Base-by-base conservation (phyloP, 352 stramenopile species). In the Phytophthora pistaciae region DNA sequence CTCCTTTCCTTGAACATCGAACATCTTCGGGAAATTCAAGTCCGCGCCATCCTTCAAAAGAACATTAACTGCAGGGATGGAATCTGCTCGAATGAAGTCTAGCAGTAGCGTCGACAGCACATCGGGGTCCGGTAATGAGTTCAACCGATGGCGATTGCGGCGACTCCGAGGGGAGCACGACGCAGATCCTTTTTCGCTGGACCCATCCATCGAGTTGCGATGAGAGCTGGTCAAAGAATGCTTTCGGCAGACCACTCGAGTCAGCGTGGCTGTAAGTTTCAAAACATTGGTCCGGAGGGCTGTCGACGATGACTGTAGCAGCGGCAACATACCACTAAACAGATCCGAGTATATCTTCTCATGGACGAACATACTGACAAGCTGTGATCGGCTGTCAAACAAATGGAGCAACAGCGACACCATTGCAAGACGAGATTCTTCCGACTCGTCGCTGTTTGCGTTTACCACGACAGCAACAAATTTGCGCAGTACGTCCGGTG, bases 41-140 rank as follows among this genome's bases (percentile, higher is more conserved):
- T 94, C 86, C 3, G 85, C 87, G 8, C 89, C 89, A 60, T 96
- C 89, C 55, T 92, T 91, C 23, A 96, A 68, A 27, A 95, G 64
- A 11, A 84, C 77, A 50, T 67, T 86, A 10, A 96, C 89, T n/a
- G 85, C 88, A 66, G 83, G 63, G 62, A 94, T 84, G 13, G 80
- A 94, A 66, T 93, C 83, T 18, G 78, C 74, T 52, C 85, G 82
- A 57, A 95, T 82, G 38, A 92, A 96, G 33, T 94, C 89, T 3
- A 94, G 66, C 56, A 95, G 56, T 29, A 95, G 59, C 5, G 67
- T 88, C 14, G 83, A 76, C 6, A 93, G 54, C 13, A 92, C 84
- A 59, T 93, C 72, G 13, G 85, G 84, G 53, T 93, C 85, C 1
- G 87, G 80, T 3, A 83, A 53, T 8, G 85, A 92, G 46, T 92